Base-by-base conservation (phyloP, 176 grass and related monocot species). In the Elymus sibiricus region DNA sequence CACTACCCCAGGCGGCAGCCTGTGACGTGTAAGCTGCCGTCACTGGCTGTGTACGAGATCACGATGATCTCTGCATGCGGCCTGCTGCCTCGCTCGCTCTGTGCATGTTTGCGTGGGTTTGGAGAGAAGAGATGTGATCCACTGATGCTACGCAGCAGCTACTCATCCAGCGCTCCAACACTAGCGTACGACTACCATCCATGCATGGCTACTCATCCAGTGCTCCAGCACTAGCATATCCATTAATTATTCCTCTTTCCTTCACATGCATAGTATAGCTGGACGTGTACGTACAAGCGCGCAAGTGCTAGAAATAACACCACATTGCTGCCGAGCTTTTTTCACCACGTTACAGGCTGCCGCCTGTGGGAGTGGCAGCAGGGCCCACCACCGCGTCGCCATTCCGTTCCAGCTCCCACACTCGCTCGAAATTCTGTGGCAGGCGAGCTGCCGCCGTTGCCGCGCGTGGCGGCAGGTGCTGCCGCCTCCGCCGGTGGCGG, bases 21-120 rank as follows among this genome's bases (percentile, higher is more conserved):
- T n/a, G n/a, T n/a, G n/a, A n/a, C n/a, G n/a, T n/a, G n/a, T n/a
- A n/a, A n/a, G n/a, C n/a, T n/a, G n/a, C n/a, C n/a, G n/a, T n/a
- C n/a, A n/a, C n/a, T n/a, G n/a, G n/a, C n/a, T n/a, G n/a, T 6
- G 49, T 53, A 61, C 70, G 53, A 81, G 34, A 74, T 68, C 80
- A 22, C 78, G 22, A 86, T 63, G 35, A 59, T 79, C 55, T 56
- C 81, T 74, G 71, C 3, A 44, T 67, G 25, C 60, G 13, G n/a
- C 9, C 61, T 39, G 24, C 49, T 70, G 24, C 71, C 49, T 53
- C 49, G 16, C 24, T 31, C 14, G 64, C 6, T 35, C 28, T 77
- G n/a, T 83, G 70, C 59, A 39, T 39, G 69, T 73, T 90, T 91
- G 89, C 89, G 85, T 91, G 89, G 81, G 82, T 84, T 80, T 77